phyloP scores from a whole-genome alignment of 2,329 filamentous ascomycete species.

The Phialophora expanda region DNA sequence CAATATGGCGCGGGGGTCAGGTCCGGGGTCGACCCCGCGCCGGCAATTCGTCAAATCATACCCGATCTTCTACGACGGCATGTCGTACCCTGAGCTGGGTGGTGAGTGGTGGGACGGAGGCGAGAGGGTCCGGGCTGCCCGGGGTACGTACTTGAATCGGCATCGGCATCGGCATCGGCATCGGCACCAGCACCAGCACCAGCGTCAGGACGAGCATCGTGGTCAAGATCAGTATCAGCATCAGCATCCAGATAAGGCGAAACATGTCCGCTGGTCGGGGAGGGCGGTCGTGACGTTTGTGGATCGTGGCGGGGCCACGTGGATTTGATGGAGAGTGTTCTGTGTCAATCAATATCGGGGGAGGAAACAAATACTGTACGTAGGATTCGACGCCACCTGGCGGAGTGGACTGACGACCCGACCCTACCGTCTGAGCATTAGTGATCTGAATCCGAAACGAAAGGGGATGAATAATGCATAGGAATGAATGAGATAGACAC shows the following conservation, averaged over 20 bases:
- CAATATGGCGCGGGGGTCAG: not conserved
- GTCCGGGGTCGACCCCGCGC: not conserved
- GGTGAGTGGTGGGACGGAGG: not conserved
- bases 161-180: too few species aligned
- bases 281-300: conserved; percentile 18
- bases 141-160: too few species aligned
- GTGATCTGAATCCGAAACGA: too few species aligned
- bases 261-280: not conserved
- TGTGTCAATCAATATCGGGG: not conserved
- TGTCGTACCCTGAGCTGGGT: conserved; percentile 7
- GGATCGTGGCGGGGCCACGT: conserved; percentile 21
- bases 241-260: not conserved
- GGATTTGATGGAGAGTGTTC: conserved; percentile 17
- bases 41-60: not conserved
- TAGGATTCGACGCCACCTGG: too few species aligned
- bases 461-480: too few species aligned
- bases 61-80: conserved; percentile 6
- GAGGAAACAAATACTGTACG: not conserved
- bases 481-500: too few species aligned
- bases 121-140: too few species aligned
- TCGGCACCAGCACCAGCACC: not conserved
- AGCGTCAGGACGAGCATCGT: not conserved
- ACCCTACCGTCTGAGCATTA: too few species aligned
- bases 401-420: too few species aligned
- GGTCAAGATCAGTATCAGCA: not conserved